Evolutionary conservation across 257 asterid species (phyloP).

Genomic region (Lavandula angustifolia): DNA sequence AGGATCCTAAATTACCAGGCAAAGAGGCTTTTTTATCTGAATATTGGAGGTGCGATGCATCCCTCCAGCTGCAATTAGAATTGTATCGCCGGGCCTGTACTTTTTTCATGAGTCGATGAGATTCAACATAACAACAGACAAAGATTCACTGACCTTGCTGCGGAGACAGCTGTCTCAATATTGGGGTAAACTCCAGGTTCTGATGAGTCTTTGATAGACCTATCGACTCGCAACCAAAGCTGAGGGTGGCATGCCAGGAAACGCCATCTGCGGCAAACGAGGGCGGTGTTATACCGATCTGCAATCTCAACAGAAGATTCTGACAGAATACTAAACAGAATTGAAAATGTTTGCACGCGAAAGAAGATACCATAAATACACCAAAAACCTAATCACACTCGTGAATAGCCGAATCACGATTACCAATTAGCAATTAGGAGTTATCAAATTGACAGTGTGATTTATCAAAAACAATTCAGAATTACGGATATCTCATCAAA

Average conservation of each 20-base stretch:
- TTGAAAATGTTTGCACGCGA: slow-evolving; percentile 22
- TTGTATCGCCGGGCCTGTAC: slow-evolving; percentile 95
- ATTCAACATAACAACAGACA: slow-evolving; percentile 23
- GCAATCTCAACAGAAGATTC: slow-evolving; percentile 74
- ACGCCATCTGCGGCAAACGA: slow-evolving; percentile 99
- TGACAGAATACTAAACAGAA: slow-evolving; percentile 45
- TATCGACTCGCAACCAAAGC: slow-evolving; percentile 94
- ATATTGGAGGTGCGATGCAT: slow-evolving; percentile 75
- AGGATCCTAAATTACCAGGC: slow-evolving; percentile 62
- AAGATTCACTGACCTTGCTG: slow-evolving; percentile 73
- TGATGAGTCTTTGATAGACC: slow-evolving; percentile 62
- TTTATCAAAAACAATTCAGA: neutral
- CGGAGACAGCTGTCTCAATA: slow-evolving; percentile 81
- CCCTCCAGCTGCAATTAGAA: slow-evolving; percentile 93
- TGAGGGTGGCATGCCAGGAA: slow-evolving; percentile 97
- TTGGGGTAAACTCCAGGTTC: slow-evolving; percentile 77
- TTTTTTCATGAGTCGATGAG: slow-evolving; percentile 19
- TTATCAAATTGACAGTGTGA: neutral
- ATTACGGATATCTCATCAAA: neutral
- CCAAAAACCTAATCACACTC: neutral
- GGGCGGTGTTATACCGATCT: slow-evolving; percentile 99
- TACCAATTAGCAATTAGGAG: neutral
- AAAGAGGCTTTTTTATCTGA: slow-evolving; percentile 87
- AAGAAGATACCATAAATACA: slow-evolving; percentile 14
- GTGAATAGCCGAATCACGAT: neutral